A percentile compares a stretch with the other conserved stretches of the same genome.
Conservation (phyloP, 768 basidiomycete genomes). For the Hygrocybe punicea region DNA sequence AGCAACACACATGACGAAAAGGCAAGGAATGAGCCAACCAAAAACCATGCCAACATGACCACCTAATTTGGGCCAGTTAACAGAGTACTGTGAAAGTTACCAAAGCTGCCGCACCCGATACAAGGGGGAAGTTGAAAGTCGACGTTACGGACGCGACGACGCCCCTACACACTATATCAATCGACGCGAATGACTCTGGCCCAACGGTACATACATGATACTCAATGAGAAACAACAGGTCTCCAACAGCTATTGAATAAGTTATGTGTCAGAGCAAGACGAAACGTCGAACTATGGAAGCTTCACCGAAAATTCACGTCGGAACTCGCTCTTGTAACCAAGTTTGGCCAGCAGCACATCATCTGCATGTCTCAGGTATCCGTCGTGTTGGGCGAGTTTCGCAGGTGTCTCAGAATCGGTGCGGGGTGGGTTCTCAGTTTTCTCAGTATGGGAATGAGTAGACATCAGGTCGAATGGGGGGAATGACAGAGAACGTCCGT, state of each 20-base stretch:
- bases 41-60: constrained; percentile 77
- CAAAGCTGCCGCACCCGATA: constrained; percentile 45
- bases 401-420: no score
- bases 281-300: constrained; percentile 12
- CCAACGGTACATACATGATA: constrained; percentile 34
- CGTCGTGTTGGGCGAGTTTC: constrained; percentile 1
- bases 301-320: constrained; percentile 64
- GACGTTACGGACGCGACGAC: constrained; percentile 67
- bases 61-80: constrained; percentile 37
- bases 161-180: constrained; percentile 61
- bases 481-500: no score
- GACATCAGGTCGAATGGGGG: no score
- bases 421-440: not conserved
- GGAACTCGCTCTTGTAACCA: constrained; percentile 72
- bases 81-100: not conserved
- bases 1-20: constrained; percentile 66
- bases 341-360: constrained; percentile 58
- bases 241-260: constrained; percentile 46
- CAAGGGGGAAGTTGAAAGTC: constrained; percentile 59
- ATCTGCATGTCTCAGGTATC: constrained; percentile 39
- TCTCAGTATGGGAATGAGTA: no score
- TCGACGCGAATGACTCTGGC: constrained; percentile 20
- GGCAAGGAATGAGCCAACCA: constrained; percentile 70
- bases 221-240: constrained; percentile 64
- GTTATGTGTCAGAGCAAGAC: not conserved